Base-by-base conservation (phyloP, 441 rosid species). In the Syzygium malaccense region DNA sequence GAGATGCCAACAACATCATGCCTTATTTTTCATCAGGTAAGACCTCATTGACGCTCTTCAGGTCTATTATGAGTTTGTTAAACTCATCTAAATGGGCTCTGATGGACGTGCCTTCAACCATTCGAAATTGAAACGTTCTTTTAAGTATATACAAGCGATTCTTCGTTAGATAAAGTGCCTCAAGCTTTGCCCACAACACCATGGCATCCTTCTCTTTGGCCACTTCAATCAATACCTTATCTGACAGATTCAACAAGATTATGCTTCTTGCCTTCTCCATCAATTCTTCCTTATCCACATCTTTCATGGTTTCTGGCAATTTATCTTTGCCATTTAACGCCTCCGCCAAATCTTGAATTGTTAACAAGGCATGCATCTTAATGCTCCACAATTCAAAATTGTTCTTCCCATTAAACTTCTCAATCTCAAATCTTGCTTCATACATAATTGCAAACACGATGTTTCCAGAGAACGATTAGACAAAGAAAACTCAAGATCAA, bases 331-430 rank as follows among this genome's bases (percentile, higher is more conserved):
- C 51, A 23, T 75, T 17, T 37, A 41, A 41, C 0, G 7, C 83
- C 28, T 0, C 4, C 1, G 0, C 51, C 49, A 37, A 0, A 23
- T 11, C 8, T 75, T 41, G 51, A 75, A 23, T 23, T 37, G 1
- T 75, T 23, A 37, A 12, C 2, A 12, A 26, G n/a, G n/a, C 17
- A 12, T 3, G 0, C 10, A 75, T 75, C 15, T 75, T 75, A 37
- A 41, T 23, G 18, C 18, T 75, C 0, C n/a, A 20, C 14, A 37
- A 45, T 8, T 0, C 15, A 75, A 75, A 75, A 10, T 75, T 37
- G 14, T 37, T 75, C n/a, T 4, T 75, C 17, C 3, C 2, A 0
- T 75, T 75, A 14, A 75, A 37, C n/a, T 37, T 41, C 1, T 75
- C 9, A 41, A 37, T 75, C n/a, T 75, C 51, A 6, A 20, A 37